Evolutionary conservation across 2,329 filamentous ascomycete species (phyloP), one percentile per base, ranked within the genome.

Genomic region (Beauveria sp.): DNA sequence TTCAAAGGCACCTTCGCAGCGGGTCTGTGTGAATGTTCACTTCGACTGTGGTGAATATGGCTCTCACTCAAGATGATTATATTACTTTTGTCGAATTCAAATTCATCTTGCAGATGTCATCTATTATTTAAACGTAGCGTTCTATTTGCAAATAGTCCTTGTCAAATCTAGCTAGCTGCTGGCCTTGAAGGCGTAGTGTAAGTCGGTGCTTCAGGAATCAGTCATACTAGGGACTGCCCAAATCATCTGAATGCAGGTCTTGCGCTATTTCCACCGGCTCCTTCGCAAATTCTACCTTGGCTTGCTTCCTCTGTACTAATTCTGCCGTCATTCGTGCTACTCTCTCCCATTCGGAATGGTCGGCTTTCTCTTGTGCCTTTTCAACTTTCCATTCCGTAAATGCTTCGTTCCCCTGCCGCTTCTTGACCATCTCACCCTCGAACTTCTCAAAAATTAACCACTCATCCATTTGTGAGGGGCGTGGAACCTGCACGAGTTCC

Each of bases 381-480:
- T 68, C 68, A 30, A 73, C 67, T 51, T 73, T 77, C 78, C 76
- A 80, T 28, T 75, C 73, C 12, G 76, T 62, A 61, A 77, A 79
- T 8, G 66, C 71, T 40, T 71, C 65, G 16, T 77, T 73, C 1
- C 79, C 78, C 16, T 73, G 67, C 3, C 70, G 67, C 54, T 74
- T 65, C 61, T 73, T 74, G 58, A 78, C 72, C 67, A 73, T 73
- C 56, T 77, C 76, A 12, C 72, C 75, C 67, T 81, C 75, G 34
- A 76, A 67, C 64, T 76, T 78, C 65, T 81, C 73, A 68, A 79
- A 84, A 9, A 82, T 66, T 2, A 71, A 62, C 81, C 80, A 86
- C 62, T 86, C 82, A 63, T 86, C 83, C 6, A 82, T 65, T 67
- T 85, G 79, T 2, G 81, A 82, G 2, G 82, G 82, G 12, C 69